Percentiles rank a stretch among this genome's conserved stretches.
phyloP scores from a whole-genome alignment of 1,284 basidiomycete species.

The Phylloboletellus chloephorus region DNA sequence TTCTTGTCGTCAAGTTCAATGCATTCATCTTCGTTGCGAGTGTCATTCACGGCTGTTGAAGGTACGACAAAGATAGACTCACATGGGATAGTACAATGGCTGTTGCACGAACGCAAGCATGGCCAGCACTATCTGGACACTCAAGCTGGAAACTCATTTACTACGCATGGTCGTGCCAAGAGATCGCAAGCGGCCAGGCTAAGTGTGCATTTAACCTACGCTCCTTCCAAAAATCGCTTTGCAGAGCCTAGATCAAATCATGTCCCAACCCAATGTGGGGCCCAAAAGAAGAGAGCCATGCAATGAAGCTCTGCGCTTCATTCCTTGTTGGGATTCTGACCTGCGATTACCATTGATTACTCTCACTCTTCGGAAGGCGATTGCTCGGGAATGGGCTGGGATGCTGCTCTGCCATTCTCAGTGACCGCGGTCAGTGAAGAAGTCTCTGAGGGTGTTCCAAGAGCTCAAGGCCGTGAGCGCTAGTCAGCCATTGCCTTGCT shows the following conservation, averaged over 20 bases:
- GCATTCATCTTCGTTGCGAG: background rate
- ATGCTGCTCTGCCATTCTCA: constrained; percentile 1
- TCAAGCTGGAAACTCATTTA: constrained; percentile 2
- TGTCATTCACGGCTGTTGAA: background rate
- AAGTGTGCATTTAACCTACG: too few relatives aligned
- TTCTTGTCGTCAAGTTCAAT: background rate
- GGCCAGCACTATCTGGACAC: too few relatives aligned
- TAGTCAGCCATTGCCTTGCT: background rate
- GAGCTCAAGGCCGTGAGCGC: constrained; percentile 1
- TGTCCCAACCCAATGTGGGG: background rate
- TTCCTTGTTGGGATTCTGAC: background rate
- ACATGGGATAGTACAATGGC: background rate
- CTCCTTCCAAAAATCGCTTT: constrained; percentile 10
- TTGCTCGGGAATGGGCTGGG: background rate
- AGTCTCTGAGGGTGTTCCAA: background rate
- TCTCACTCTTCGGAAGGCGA: background rate
- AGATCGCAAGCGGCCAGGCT: background rate
- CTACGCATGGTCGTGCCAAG: constrained; percentile 7
- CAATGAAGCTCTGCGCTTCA: background rate
- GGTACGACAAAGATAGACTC: background rate
- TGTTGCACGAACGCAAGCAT: too few relatives aligned
- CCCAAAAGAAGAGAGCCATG: constrained; percentile 1
- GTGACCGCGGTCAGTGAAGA: background rate
- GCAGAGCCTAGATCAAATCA: constrained; percentile 3
- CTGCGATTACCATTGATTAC: background rate